These are phyloP conservation scores for Fusarium armeniacum DNA, from an alignment of 2,329 filamentous ascomycete species.

Conservation along the genomic window DNA sequence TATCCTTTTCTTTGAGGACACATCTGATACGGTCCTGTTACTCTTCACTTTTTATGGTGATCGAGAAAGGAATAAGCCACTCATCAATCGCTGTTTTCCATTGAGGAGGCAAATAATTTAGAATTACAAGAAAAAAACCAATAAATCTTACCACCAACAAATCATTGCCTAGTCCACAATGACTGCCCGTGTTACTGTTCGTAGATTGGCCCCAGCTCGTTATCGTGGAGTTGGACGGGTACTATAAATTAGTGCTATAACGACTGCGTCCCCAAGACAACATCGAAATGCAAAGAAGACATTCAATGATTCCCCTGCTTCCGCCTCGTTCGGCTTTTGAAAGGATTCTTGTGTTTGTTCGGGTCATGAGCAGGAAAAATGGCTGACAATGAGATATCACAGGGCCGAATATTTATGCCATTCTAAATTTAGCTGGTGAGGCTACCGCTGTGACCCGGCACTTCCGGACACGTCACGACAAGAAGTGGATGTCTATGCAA, in stretches of 20 bases:
- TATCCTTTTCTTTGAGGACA: no score
- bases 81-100: no score
- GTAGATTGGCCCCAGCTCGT: background rate
- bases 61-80: no score
- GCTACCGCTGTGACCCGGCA: background rate
- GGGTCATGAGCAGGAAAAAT: background rate
- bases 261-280: background rate
- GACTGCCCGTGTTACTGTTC: background rate
- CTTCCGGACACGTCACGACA: background rate
- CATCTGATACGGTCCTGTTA: background rate
- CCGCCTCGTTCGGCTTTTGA: background rate
- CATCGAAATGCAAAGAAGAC: background rate
- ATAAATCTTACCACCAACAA: no score
- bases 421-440: constrained; percentile 19
- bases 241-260: background rate
- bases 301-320: no score
- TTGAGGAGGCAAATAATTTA: no score
- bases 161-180: no score
- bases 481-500: background rate
- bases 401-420: background rate
- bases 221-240: background rate
- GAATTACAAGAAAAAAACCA: no score
- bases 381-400: background rate
- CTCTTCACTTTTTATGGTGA: background rate
- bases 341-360: background rate